Base-by-base conservation (phyloP, 257 asterid species). In the Vinca minor region DNA sequence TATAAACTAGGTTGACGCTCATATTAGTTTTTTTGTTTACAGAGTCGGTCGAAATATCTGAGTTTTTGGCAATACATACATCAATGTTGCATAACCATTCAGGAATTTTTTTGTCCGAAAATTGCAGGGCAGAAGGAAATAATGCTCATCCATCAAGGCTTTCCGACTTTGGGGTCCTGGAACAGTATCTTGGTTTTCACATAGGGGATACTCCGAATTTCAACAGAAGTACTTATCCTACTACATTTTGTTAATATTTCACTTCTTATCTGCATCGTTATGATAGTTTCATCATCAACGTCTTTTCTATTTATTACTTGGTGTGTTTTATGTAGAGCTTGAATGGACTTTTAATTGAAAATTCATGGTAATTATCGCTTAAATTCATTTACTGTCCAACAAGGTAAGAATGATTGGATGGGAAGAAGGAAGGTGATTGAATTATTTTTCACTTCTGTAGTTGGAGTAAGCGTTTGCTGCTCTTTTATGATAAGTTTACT, bases 111-210 rank as follows among this genome's bases (percentile, higher is more conserved):
- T 31, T 34, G 41, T 31, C 59, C 78, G 66, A 75, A n/a, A n/a
- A 73, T 53, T 81, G 74, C 91, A 91, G 98, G 94, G 94, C 92
- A 58, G 95, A 85, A 71, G 87, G 77, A 60, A 85, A 85, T 45
- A 69, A n/a, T n/a, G n/a, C 75, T 69, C 62, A 73, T 67, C 68
- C 95, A 66, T 75, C 95, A 52, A 87, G 77, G 66, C 64, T 77
- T 56, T 64, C 87, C 21, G 88, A 87, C 67, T 92, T 70, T 70
- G 96, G 95, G 69, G 89, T 80, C 54, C 91, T 89, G 14, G 98
- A 89, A 71, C 98, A 89, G 73, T 92, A 85, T 81, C 92, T 92
- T 29, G 96, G 96, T 59, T 87, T 77, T 64, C 95, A 80, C 41
- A 56, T 82, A 56, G 88, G 85, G 59, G 92, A 89, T 67, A 69